These are phyloP conservation scores for Colletotrichum sp. DNA, from an alignment of 2,329 filamentous ascomycete species.

Conservation along the genomic window DNA sequence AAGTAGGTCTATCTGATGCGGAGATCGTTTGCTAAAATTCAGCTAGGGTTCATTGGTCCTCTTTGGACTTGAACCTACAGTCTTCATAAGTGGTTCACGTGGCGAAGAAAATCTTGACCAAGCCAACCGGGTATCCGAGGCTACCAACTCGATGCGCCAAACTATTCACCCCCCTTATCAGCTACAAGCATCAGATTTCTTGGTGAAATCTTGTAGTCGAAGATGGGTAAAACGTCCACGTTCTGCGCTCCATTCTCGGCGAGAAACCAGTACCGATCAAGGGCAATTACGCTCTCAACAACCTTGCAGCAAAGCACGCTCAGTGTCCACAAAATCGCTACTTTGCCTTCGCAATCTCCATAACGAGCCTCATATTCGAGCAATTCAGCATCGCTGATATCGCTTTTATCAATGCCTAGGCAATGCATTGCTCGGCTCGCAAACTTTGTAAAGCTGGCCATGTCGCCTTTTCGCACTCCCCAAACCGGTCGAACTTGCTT, in stretches of 20 bases:
- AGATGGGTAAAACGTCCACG: conserved; percentile 27
- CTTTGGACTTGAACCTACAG: neutral
- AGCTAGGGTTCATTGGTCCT: neutral
- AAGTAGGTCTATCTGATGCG: neutral
- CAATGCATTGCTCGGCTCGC: conserved; percentile 29
- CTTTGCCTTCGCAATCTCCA: conserved; percentile 24
- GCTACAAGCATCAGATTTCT: conserved; percentile 15
- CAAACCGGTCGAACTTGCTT: conserved; percentile 26
- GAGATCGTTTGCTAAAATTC: neutral
- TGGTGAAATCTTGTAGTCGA: neutral
- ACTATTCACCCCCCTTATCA: neutral
- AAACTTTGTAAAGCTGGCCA: conserved; percentile 29
- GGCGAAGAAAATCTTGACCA: neutral
- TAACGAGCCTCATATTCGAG: conserved; percentile 29
- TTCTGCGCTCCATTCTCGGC: conserved; percentile 24
- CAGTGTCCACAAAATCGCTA: conserved; percentile 37
- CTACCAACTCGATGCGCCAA: neutral
- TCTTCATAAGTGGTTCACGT: neutral
- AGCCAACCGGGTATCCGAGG: neutral
- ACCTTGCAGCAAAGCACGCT: conserved; percentile 36
- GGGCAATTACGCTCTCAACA: conserved; percentile 33
- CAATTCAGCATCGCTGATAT: conserved; percentile 26
- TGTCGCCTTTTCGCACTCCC: conserved; percentile 34
- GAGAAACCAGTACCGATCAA: conserved; percentile 36
- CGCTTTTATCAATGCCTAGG: conserved; percentile 22